Base-by-base conservation (phyloP, 768 basidiomycete species). In the Termitomyces sp. region DNA sequence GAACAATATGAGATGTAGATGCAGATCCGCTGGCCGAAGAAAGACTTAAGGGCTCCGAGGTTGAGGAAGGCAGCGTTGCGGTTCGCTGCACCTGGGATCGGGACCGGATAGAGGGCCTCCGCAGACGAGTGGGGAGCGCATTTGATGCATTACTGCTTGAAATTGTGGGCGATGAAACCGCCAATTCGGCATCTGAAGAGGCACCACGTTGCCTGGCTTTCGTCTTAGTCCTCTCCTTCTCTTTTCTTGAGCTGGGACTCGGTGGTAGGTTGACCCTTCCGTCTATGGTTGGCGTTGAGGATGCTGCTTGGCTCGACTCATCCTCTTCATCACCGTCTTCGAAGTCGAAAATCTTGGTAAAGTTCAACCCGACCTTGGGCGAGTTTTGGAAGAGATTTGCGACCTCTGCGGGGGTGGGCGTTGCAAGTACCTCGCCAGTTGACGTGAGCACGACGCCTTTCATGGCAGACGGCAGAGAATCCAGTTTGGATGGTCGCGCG, bases 401-500 rank as follows among this genome's bases (percentile, higher is more conserved):
- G 0, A 92, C 78, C 67, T 89, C 88, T 0, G 79, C 76, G 0
- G 88, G 89, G 2, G 82, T 78, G 1, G 92, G 92, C 13, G 92
- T 94, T 3, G 84, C 79, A 7, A 94, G 76, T 1, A 81, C 76
- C 69, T 92, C 86, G 8, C 92, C 92, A 0, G 92, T 92, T 8
- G 87, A 78, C 0, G 92, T 92, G 40, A 93, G 78, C 35, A 94
- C 80, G 42, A 94, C 89, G 3, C 92, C 87, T 69, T 88, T 88
- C 87, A 89, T 89, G 1, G 87, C 87, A 4, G 83, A 85, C 2
- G 77, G 78, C 36, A 77, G 70, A 24, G 65, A 70, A 12, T 78
- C 77, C 33, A 70, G 63, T 56, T 69, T 70, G 12, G 71, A 66
- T 7, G 74, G 63, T 35, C 83, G 80, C 33, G 71, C 76, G 15